A percentile compares a stretch with the other conserved stretches of the same genome.
Evolutionary conservation across 176 grass and related monocot species (phyloP).

Genomic region (Phoenix dactylifera): DNA sequence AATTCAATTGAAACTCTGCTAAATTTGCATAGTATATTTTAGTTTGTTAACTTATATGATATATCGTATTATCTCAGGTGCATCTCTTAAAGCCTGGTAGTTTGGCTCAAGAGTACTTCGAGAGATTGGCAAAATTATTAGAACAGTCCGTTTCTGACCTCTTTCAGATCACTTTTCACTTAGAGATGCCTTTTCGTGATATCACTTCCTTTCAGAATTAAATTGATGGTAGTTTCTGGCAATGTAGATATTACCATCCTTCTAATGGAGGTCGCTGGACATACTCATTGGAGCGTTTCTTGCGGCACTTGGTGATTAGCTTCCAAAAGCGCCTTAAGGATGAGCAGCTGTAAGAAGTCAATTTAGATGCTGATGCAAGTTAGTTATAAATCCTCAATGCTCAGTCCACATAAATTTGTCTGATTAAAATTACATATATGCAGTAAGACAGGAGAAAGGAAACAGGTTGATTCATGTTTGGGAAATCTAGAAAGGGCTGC

Average conservation of each 20-base stretch:
- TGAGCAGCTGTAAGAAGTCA: slow-evolving; percentile 67
- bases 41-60: background rate
- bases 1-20: too few species aligned
- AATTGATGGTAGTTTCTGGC: slow-evolving; percentile 11
- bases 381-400: background rate
- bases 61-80: slow-evolving; percentile 42
- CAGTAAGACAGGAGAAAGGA: slow-evolving; percentile 25
- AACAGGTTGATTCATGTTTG: slow-evolving; percentile 29
- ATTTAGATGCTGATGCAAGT: slow-evolving; percentile 8
- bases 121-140: slow-evolving; percentile 78
- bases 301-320: slow-evolving; percentile 66
- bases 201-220: slow-evolving; percentile 21
- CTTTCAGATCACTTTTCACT: slow-evolving; percentile 1
- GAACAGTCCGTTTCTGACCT: slow-evolving; percentile 74
- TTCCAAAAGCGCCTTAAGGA: slow-evolving; percentile 73
- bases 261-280: slow-evolving; percentile 98
- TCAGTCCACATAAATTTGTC: background rate
- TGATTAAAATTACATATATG: background rate
- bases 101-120: slow-evolving; percentile 65
- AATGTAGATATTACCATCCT: slow-evolving; percentile 92
- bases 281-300: slow-evolving; percentile 68
- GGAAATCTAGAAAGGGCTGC: slow-evolving; percentile 57
- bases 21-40: background rate
- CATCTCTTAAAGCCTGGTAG: slow-evolving; percentile 76
- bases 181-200: slow-evolving; percentile 10